Percentiles rank a stretch among this genome's conserved stretches.
These are phyloP conservation scores for Trichoderma lentiforme DNA, from an alignment of 2,329 filamentous ascomycete genomes.

Conservation along the genomic window DNA sequence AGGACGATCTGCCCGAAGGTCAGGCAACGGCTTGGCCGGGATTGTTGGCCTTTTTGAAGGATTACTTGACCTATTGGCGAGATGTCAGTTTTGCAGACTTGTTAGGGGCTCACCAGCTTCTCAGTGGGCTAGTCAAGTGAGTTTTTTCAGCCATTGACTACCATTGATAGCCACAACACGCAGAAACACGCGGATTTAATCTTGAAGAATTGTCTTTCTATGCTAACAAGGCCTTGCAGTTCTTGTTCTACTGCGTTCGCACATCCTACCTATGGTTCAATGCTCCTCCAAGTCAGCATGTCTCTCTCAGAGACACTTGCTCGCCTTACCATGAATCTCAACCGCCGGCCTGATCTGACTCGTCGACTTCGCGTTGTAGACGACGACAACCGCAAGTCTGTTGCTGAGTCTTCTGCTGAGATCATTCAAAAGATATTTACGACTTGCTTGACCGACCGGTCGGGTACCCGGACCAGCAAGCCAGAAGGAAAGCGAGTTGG, in stretches of 20 bases:
- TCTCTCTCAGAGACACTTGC: conserved; percentile 77
- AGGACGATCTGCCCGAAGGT: conserved; percentile 61
- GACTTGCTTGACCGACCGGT: conserved; percentile 80
- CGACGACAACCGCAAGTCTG: conserved; percentile 68
- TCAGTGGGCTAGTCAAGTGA: conserved; percentile 73
- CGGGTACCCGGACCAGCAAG: conserved; percentile 60
- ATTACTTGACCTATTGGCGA: conserved; percentile 77
- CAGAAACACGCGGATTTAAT: background rate
- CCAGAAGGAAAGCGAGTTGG: conserved; percentile 83
- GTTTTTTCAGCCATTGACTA: conserved; percentile 27
- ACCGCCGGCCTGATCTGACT: conserved; percentile 74
- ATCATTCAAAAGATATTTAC: conserved; percentile 89
- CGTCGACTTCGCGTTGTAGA: conserved; percentile 60
- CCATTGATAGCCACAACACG: no score
- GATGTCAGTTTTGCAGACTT: conserved; percentile 76
- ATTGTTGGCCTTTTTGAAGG: conserved; percentile 74
- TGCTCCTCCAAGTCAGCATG: conserved; percentile 81
- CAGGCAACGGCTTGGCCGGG: conserved; percentile 68
- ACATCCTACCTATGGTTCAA: conserved; percentile 72
- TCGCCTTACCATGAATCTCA: conserved; percentile 78
- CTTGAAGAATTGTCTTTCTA: background rate
- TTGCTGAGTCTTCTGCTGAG: conserved; percentile 85
- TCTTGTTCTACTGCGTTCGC: conserved; percentile 79
- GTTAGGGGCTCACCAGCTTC: conserved; percentile 68
- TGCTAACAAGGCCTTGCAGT: conserved; percentile 41